Base-by-base conservation (phyloP, 2,329 filamentous ascomycete species). In the Epichloe sylvatica region DNA sequence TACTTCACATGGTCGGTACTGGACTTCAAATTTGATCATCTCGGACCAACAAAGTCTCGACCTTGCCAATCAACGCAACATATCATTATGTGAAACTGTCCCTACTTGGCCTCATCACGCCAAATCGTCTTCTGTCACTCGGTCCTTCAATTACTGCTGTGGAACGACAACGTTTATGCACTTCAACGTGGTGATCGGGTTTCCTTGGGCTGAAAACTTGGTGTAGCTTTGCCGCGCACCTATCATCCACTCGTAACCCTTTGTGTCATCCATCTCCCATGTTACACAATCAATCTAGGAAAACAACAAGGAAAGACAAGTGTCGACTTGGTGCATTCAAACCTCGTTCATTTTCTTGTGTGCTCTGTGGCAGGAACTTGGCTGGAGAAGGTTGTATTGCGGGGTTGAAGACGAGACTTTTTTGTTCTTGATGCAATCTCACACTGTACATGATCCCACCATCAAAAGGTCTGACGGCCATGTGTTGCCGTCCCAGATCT, bases 251-350 rank as follows among this genome's bases (percentile, higher is more conserved):
- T 36, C 19, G 38, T 11, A 42, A 47, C 38, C 39, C 25, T 42
- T 21, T 44, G 21, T 7, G 2, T 25, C 23, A 25, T 25, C 23
- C 23, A 25, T 25, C 23, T 25, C 2, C 2, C 23, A 37, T 38
- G 40, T 49, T 49, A 30, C 47, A 44, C 47, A n/a, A 43, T 17
- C 40, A 36, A 5, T 43, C n/a, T 43, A 38, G 40, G 9, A 2
- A 25, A 44, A 49, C 34, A 9, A 37, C 35, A 44, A 17, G 40
- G n/a, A 36, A 30, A 44, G 40, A 49, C 47, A 44, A 49, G 47
- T 49, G 47, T 49, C 47, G 17, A 38, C 34, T 37, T 49, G 21
- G 12, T 25, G 15, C 33, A 49, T 30, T 34, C 8, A 33, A 33
- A 33, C 23, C 47, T 44, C 40, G 11, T 12, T 21, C 5, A n/a